Conservation (phyloP, 192 early-diverging fungal genomes). For the Coemansia sp. region DNA sequence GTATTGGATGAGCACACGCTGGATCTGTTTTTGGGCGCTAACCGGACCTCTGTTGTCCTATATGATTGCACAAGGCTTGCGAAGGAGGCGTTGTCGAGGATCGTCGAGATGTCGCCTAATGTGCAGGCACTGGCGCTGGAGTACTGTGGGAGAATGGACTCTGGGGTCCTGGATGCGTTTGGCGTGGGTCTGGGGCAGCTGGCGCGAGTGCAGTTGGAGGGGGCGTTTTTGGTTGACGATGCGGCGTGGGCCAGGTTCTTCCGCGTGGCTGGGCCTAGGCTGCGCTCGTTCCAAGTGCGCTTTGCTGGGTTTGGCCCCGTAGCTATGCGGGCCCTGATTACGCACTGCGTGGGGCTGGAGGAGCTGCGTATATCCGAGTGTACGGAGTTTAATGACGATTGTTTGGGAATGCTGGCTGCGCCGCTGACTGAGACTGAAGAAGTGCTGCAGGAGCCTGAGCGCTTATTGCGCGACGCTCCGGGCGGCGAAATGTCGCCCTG, state of each 20-base stretch:
- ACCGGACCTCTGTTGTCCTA: slow-evolving; percentile 58
- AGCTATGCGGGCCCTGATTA: slow-evolving; percentile 56
- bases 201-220: slow-evolving; percentile 61
- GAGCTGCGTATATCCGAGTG: slow-evolving; percentile 65
- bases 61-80: slow-evolving; percentile 80
- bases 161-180: slow-evolving; percentile 50
- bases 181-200: slow-evolving; percentile 47
- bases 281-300: slow-evolving; percentile 61
- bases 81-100: slow-evolving; percentile 54
- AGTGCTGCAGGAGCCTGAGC: slow-evolving; percentile 33
- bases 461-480: slow-evolving; percentile 2
- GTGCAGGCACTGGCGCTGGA: slow-evolving; percentile 64
- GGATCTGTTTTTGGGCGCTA: slow-evolving; percentile 68
- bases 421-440: slow-evolving; percentile 41
- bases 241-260: slow-evolving; percentile 63
- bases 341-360: slow-evolving; percentile 61
- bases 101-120: slow-evolving; percentile 64
- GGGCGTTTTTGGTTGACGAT: slow-evolving; percentile 69
- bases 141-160: slow-evolving; percentile 71
- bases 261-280: slow-evolving; percentile 45
- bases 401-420: slow-evolving; percentile 41
- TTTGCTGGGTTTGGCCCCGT: slow-evolving; percentile 58
- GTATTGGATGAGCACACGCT: slow-evolving; percentile 63
- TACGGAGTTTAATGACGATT: slow-evolving; percentile 56
- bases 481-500: slow-evolving; percentile 8